These are phyloP conservation scores for Cucurbita maxima DNA, from an alignment of 306 rosid genomes.

Conservation along the genomic window DNA sequence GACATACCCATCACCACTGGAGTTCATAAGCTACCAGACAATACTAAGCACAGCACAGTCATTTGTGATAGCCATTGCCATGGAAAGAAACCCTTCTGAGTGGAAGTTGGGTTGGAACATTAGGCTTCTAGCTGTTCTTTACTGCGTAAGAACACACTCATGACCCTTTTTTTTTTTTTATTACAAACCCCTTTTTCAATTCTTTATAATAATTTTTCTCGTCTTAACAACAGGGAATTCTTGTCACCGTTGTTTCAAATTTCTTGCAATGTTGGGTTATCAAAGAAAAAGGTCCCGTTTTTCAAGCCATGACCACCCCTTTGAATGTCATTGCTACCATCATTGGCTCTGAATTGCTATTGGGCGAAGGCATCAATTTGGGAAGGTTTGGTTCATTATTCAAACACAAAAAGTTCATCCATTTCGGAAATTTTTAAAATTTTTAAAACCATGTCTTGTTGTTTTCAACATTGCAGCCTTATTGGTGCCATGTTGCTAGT, in stretches of 20 bases:
- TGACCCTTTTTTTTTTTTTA: not conserved
- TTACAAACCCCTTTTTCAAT: not conserved
- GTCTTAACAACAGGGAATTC: not conserved
- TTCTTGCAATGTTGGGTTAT: slow-evolving; percentile 4
- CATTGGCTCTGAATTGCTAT: not conserved
- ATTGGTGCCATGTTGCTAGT: slow-evolving; percentile 48
- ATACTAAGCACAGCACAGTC: slow-evolving; percentile 47
- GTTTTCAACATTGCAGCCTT: slow-evolving; percentile 21
- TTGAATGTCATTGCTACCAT: slow-evolving; percentile 2
- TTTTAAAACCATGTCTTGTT: no score
- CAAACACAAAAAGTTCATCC: no score
- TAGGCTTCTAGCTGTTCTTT: slow-evolving; percentile 47
- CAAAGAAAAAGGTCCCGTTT: slow-evolving; percentile 6
- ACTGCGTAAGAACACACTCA: slow-evolving; percentile 32
- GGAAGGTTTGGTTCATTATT: not conserved
- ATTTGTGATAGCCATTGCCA: slow-evolving; percentile 37
- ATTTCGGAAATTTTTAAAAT: no score
- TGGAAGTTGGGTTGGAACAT: slow-evolving; percentile 70
- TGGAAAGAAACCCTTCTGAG: slow-evolving; percentile 50
- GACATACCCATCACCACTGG: slow-evolving; percentile 60
- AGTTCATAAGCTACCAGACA: slow-evolving; percentile 51
- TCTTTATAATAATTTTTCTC: not conserved
- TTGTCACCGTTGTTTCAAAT: not conserved
- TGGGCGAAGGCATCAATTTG: not conserved
- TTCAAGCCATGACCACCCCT: slow-evolving; percentile 7